Conservation (phyloP, 768 basidiomycete genomes). For the Kwoniella newhampshirensis region DNA sequence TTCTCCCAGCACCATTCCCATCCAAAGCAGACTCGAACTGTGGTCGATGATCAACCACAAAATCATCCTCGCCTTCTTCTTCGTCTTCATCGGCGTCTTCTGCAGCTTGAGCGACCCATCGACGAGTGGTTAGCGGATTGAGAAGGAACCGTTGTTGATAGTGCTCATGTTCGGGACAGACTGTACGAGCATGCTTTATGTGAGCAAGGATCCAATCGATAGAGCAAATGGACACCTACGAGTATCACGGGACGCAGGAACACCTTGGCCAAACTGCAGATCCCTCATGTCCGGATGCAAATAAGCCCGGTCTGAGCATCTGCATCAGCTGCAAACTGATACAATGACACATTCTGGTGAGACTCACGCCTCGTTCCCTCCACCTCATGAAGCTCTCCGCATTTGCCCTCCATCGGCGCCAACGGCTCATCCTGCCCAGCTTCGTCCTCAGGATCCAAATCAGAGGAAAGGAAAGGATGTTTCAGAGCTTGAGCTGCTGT, state of each 20-base stretch:
- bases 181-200: constrained; percentile 13
- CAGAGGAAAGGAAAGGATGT: constrained; percentile 68
- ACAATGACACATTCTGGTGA: too few species aligned
- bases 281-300: constrained; percentile 25
- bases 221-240: constrained; percentile 21
- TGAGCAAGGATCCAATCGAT: not conserved
- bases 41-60: constrained; percentile 5
- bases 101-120: constrained; percentile 11
- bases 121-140: constrained; percentile 25
- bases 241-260: constrained; percentile 16
- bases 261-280: constrained; percentile 43
- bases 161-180: constrained; percentile 48
- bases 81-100: constrained; percentile 12
- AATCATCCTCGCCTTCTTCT: constrained; percentile 12
- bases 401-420: constrained; percentile 27
- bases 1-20: not conserved
- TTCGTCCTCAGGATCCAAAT: constrained; percentile 53
- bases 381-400: constrained; percentile 34
- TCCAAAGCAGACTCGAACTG: not conserved
- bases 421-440: constrained; percentile 21
- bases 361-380: constrained; percentile 37
- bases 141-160: constrained; percentile 30
- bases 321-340: not conserved
- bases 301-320: constrained; percentile 32
- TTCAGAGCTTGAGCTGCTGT: constrained; percentile 74